Evolutionary conservation across 495 filamentous ascomycete species (phyloP).

Genomic region (Xylaria longipes): DNA sequence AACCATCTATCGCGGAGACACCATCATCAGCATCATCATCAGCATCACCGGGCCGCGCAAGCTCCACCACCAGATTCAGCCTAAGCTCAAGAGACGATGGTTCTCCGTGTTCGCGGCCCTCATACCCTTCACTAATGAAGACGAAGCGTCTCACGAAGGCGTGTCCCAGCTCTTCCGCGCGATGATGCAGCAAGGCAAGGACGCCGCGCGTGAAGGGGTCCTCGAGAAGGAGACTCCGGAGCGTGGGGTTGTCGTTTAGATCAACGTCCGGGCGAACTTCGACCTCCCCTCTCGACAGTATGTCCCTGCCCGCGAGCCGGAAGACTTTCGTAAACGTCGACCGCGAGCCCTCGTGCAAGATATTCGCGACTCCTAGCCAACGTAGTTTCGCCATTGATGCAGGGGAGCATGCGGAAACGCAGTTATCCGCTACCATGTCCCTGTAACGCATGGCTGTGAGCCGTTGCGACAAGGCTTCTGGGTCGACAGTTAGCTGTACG

Average conservation of each 20-base stretch:
- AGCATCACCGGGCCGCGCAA: background rate
- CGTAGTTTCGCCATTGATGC: background rate
- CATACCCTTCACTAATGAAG: conserved; percentile 9
- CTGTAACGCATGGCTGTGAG: conserved; percentile 18
- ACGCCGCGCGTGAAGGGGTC: conserved; percentile 15
- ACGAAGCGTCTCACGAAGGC: conserved; percentile 11
- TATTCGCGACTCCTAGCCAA: conserved; percentile 13
- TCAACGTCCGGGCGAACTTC: background rate
- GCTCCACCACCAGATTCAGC: conserved; percentile 13
- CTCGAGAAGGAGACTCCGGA: background rate
- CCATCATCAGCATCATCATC: background rate
- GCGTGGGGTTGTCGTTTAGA: background rate
- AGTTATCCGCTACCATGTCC: conserved; percentile 20
- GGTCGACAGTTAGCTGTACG: background rate
- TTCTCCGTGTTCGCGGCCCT: background rate
- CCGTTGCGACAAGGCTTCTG: background rate
- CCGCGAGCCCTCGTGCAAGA: conserved; percentile 2
- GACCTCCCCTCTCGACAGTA: background rate
- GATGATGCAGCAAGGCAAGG: background rate
- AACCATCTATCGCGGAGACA: background rate
- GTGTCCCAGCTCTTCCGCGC: background rate
- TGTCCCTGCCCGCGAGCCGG: background rate
- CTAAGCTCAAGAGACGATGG: background rate
- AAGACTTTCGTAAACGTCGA: background rate
- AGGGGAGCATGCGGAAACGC: background rate